Percentiles rank a stretch among this genome's conserved stretches.
Conservation (phyloP, 371 early-diverging fungal genomes). For the Apophysomyces trapeziformis region DNA sequence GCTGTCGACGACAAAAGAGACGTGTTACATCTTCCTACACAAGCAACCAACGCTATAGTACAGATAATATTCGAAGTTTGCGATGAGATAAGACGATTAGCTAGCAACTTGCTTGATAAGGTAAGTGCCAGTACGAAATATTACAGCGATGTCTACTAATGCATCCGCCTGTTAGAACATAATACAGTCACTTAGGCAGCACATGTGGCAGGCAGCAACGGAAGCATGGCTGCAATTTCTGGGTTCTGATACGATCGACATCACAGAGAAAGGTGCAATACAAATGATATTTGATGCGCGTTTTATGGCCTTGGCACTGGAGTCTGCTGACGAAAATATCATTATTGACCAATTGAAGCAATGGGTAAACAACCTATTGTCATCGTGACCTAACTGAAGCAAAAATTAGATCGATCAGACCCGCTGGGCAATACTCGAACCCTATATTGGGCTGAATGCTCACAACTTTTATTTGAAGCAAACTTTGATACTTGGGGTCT, state of each 20-base stretch:
- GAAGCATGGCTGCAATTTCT: conserved; percentile 14
- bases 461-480: conserved; percentile 55
- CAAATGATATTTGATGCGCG: conserved; percentile 60
- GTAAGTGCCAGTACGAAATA: conserved; percentile 18
- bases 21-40: conserved; percentile 45
- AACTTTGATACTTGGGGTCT: conserved; percentile 48
- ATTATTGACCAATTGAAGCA: conserved; percentile 21
- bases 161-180: conserved; percentile 9
- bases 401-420: conserved; percentile 58
- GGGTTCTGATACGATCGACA: not conserved
- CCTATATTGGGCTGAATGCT: conserved; percentile 45
- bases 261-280: conserved; percentile 58
- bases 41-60: conserved; percentile 48
- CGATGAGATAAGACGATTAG: conserved; percentile 54
- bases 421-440: conserved; percentile 56
- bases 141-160: not conserved
- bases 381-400: not conserved
- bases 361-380: conserved; percentile 21
- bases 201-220: conserved; percentile 4
- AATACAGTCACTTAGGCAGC: conserved; percentile 17
- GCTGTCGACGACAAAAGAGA: conserved; percentile 27
- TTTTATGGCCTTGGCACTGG: conserved; percentile 43
- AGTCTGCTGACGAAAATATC: conserved; percentile 15
- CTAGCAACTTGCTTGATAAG: conserved; percentile 43
- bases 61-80: conserved; percentile 46